Evolutionary conservation across 768 basidiomycete species (phyloP), one percentile per base, ranked within the genome.

Genomic region (Gyrodon lividus): DNA sequence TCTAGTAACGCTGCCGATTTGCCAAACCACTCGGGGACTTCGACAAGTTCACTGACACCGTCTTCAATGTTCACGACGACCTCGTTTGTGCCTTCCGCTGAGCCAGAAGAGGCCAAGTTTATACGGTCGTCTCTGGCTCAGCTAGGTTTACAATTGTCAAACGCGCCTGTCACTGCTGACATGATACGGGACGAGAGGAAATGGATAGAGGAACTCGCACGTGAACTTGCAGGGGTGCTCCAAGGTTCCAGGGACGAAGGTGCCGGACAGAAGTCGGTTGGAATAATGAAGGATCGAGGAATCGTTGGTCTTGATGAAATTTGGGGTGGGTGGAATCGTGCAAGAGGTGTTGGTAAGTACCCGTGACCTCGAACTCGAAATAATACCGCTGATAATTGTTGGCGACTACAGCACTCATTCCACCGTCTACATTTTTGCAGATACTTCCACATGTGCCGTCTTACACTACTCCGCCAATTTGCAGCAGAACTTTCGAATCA

Each of bases 291-390:
- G 50, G 75, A 78, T 3, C 80, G 91, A 24, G 92, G 91, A 1
- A 80, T 96, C 30, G 79, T 97, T 34, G 90, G 87, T 0, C 70
- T 97, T 23, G 94, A 98, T 63, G 94, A 96, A 69, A 89, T 89
- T 0, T 98, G 94, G 94, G 91, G 91, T 23, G 84, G 88, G 2
- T 97, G 94, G 94, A 96, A 95, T 64, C 84, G 94, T 51, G 93
- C 92, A 6, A 74, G 94, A 58, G 94, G 94, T 43, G 87, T 96
- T 48, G 87, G 93, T 92, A 67, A 66, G 58, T 48, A 17, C 35
- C 44, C 14, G 23, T 19, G 26, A 22, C 17, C 38, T 38, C 35
- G 22, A 52, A 22, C 39, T 19, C 46, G 40, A 35, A 26, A 45
- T 30, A 34, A 34, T 10, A 23, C 47, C 22, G 24, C 44, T 19